phyloP scores from a whole-genome alignment of 331 rosid genomes.

The Rosa hybrid region DNA sequence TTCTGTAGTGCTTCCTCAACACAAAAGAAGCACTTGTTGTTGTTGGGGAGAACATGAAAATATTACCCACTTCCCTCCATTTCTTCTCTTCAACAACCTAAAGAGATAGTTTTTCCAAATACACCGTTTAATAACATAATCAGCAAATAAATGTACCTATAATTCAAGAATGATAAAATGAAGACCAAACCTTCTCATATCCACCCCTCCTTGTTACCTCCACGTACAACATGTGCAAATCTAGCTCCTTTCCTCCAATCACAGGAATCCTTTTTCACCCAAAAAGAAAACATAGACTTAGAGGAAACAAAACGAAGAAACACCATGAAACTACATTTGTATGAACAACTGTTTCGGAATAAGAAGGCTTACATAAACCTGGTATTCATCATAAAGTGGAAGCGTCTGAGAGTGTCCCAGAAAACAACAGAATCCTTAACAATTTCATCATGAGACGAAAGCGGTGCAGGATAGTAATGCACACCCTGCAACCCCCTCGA shows the following conservation, averaged over 20 bases:
- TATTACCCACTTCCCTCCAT: slow-evolving; percentile 94
- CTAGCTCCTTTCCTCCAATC: slow-evolving; percentile 95
- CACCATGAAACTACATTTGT: neutral
- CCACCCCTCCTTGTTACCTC: slow-evolving; percentile 95
- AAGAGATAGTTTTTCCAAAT: neutral
- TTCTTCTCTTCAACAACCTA: slow-evolving; percentile 93
- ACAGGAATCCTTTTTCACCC: slow-evolving; percentile 78
- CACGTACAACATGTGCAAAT: slow-evolving; percentile 83
- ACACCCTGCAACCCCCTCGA: slow-evolving; percentile 32
- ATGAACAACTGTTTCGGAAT: neutral
- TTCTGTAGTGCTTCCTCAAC: slow-evolving; percentile 73
- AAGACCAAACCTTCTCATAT: slow-evolving; percentile 60
- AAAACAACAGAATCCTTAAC: slow-evolving; percentile 49
- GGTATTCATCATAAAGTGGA: slow-evolving; percentile 75
- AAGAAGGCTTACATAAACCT: slow-evolving; percentile 67
- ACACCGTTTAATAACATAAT: neutral
- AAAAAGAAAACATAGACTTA: neutral
- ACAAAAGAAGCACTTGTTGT: slow-evolving; percentile 96
- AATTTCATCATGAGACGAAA: slow-evolving; percentile 66
- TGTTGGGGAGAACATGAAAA: slow-evolving; percentile 79
- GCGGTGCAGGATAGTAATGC: slow-evolving; percentile 63
- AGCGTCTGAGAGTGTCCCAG: slow-evolving; percentile 90
- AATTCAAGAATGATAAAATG: neutral
- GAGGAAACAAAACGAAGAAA: neutral
- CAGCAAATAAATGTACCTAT: neutral